Evolutionary conservation across 768 basidiomycete genomes (phyloP).

Genomic region (Xerocomellus amylosporus): DNA sequence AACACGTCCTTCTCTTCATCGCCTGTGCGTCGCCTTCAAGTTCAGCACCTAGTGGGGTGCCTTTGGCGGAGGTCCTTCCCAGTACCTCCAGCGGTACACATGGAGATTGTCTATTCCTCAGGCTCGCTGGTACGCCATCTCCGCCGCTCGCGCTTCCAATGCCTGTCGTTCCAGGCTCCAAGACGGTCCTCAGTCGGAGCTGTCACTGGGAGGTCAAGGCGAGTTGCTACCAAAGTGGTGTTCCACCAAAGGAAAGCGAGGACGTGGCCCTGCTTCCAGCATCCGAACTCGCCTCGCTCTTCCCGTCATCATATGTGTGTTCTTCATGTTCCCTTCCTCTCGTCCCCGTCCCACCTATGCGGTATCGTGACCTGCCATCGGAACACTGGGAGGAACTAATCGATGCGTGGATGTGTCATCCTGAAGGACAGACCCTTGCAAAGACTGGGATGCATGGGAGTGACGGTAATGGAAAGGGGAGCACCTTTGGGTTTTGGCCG

Average conservation of each 20-base stretch:
- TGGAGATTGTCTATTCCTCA: slow-evolving; percentile 61
- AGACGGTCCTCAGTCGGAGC: slow-evolving; percentile 53
- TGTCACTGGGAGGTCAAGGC: slow-evolving; percentile 75
- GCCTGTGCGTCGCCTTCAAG: slow-evolving; percentile 27
- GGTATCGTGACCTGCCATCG: slow-evolving; percentile 85
- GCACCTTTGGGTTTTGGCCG: slow-evolving; percentile 74
- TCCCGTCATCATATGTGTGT: slow-evolving; percentile 70
- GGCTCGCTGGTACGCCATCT: slow-evolving; percentile 56
- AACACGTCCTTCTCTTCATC: slow-evolving; percentile 74
- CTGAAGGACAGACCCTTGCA: slow-evolving; percentile 71
- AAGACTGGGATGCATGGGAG: slow-evolving; percentile 40
- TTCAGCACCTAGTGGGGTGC: slow-evolving; percentile 42
- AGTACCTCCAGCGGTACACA: slow-evolving; percentile 38
- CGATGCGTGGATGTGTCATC: slow-evolving; percentile 98
- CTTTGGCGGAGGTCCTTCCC: slow-evolving; percentile 61
- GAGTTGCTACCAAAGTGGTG: slow-evolving; percentile 29
- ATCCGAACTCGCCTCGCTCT: slow-evolving; percentile 50
- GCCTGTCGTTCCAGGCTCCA: slow-evolving; percentile 56
- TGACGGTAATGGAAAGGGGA: slow-evolving; percentile 20
- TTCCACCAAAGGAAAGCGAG: slow-evolving; percentile 17
- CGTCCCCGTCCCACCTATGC: slow-evolving; percentile 46
- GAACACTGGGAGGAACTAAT: slow-evolving; percentile 98
- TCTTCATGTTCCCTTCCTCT: slow-evolving; percentile 77
- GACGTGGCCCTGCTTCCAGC: slow-evolving; percentile 62
- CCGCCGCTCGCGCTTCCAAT: slow-evolving; percentile 56